Conservation (phyloP, 495 filamentous ascomycete species). For the Neurospora pannonica region DNA sequence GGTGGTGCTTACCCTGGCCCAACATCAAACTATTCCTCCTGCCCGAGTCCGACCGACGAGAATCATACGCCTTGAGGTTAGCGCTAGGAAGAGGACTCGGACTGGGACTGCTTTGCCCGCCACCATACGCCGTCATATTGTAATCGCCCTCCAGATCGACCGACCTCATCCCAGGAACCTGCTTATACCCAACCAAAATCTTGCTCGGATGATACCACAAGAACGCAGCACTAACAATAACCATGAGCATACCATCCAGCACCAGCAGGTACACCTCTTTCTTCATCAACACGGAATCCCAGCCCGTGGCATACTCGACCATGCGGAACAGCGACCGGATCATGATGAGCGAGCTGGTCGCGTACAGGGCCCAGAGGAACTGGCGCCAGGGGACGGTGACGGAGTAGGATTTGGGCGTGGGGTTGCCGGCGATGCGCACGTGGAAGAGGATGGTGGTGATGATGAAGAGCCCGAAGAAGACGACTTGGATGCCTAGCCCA, state of each 20-base stretch:
- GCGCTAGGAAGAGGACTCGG: not conserved
- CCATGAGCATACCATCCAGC: slow-evolving; percentile 14
- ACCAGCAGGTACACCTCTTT: slow-evolving; percentile 13
- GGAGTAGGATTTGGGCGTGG: not conserved
- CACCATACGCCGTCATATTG: not conserved
- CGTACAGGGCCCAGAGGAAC: slow-evolving; percentile 42
- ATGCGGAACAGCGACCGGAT: slow-evolving; percentile 52
- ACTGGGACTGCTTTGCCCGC: not conserved
- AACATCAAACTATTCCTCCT: not conserved
- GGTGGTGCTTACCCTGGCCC: not conserved
- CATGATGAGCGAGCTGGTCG: slow-evolving; percentile 45
- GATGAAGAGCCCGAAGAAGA: slow-evolving; percentile 46
- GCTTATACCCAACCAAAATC: slow-evolving; percentile 16
- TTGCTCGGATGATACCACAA: slow-evolving; percentile 14
- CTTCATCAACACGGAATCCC: slow-evolving; percentile 6
- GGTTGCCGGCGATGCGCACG: slow-evolving; percentile 6
- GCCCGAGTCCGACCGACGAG: too few species aligned
- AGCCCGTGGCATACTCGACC: slow-evolving; percentile 43
- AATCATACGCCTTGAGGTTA: not conserved
- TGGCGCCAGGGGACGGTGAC: slow-evolving; percentile 33
- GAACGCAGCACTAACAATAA: slow-evolving; percentile 5
- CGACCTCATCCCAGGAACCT: not conserved
- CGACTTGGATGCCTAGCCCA: slow-evolving; percentile 40
- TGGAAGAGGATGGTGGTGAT: slow-evolving; percentile 35
- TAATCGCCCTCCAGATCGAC: slow-evolving; percentile 1